Conservation (phyloP, 345 rosid species). For the Noccaea bulbosa region DNA sequence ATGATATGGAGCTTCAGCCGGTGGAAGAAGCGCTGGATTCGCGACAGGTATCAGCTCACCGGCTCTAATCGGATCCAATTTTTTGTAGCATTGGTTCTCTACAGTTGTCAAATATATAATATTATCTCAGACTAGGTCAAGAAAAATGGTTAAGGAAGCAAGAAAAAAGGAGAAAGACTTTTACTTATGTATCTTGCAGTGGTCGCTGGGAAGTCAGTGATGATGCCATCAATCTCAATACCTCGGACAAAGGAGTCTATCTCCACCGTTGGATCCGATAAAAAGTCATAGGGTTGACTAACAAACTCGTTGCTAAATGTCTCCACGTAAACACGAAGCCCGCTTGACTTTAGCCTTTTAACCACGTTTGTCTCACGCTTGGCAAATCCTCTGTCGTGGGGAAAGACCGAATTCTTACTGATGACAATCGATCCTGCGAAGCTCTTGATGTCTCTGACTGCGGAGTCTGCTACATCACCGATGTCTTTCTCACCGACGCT, state of each 20-base stretch:
- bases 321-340: slow-evolving; percentile 68
- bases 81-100: slow-evolving; percentile 71
- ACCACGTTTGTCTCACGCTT: slow-evolving; percentile 47
- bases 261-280: slow-evolving; percentile 74
- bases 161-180: background rate
- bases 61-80: slow-evolving; percentile 48
- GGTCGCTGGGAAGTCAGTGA: slow-evolving; percentile 82
- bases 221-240: slow-evolving; percentile 51
- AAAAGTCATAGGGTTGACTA: slow-evolving; percentile 75
- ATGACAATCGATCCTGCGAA: slow-evolving; percentile 71
- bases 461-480: slow-evolving; percentile 47
- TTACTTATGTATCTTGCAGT: slow-evolving; percentile 78
- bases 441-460: slow-evolving; percentile 62
- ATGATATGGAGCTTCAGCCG: slow-evolving; percentile 69
- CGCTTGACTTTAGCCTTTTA: slow-evolving; percentile 46
- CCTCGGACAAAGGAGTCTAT: slow-evolving; percentile 49
- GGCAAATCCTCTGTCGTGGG: slow-evolving; percentile 37
- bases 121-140: slow-evolving; percentile 5
- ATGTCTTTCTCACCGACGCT: slow-evolving; percentile 55
- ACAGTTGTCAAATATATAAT: slow-evolving; percentile 37
- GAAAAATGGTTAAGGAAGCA: slow-evolving; percentile 8
- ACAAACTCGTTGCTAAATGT: slow-evolving; percentile 75
- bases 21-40: slow-evolving; percentile 36
- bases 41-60: slow-evolving; percentile 46
- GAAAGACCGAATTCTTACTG: slow-evolving; percentile 59